Conservation (phyloP, 2,329 filamentous ascomycete genomes). For the Colletotrichum chrysophilum region DNA sequence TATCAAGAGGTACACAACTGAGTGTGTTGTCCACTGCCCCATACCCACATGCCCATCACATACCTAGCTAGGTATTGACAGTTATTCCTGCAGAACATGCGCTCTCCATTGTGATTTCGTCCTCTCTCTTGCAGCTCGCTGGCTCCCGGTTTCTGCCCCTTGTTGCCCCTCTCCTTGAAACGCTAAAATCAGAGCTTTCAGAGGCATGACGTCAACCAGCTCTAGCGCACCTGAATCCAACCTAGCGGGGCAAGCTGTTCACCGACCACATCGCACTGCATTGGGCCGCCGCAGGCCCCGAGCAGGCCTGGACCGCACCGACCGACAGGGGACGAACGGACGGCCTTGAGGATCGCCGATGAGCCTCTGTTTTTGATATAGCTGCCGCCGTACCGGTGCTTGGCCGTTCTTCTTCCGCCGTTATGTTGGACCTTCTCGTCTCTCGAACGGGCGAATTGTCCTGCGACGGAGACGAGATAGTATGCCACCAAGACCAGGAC, state of each 20-base stretch:
- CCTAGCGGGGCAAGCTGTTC: slow-evolving; percentile 11
- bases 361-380: neutral
- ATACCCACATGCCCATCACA: neutral
- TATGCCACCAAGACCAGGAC: neutral
- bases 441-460: neutral
- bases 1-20: neutral
- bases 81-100: neutral
- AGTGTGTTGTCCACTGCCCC: neutral
- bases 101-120: neutral
- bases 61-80: neutral
- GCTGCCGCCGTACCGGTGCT: neutral
- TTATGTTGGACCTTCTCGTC: neutral
- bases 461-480: neutral
- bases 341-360: slow-evolving; percentile 14
- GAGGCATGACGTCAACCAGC: slow-evolving; percentile 21
- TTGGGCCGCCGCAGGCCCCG: neutral
- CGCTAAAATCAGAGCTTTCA: slow-evolving; percentile 23
- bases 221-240: slow-evolving; percentile 20
- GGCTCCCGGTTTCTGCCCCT: slow-evolving; percentile 1
- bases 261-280: slow-evolving; percentile 12
- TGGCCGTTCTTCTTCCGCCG: neutral
- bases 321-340: slow-evolving; percentile 4
- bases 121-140: neutral
- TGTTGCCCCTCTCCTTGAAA: slow-evolving; percentile 22
- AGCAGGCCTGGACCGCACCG: slow-evolving; percentile 14